Percentiles rank a stretch among this genome's conserved stretches.
Evolutionary conservation across 768 basidiomycete genomes (phyloP).

Genomic region (Tylopilus intermedius): DNA sequence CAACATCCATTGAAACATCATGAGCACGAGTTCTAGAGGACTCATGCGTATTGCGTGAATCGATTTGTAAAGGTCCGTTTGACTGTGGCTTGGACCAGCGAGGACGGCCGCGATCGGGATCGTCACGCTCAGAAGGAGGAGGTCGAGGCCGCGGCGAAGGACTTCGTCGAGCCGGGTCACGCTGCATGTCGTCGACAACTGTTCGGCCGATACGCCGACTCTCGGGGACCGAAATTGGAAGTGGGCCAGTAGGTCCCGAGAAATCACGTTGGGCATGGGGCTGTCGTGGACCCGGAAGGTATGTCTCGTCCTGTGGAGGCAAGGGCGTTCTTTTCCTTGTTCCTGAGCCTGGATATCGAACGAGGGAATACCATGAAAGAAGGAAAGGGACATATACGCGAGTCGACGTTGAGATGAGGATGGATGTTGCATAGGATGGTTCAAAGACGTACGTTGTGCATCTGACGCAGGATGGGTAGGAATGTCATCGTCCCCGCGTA

Average conservation of each 20-base stretch:
- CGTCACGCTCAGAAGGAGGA: conserved; percentile 9
- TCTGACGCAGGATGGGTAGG: conserved; percentile 23
- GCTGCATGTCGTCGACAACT: not conserved
- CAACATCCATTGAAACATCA: conserved; percentile 26
- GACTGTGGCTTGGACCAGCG: conserved; percentile 12
- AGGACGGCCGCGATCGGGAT: conserved; percentile 14
- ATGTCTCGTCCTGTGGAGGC: conserved; percentile 33
- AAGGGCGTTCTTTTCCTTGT: conserved; percentile 35
- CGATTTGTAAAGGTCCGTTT: conserved; percentile 10
- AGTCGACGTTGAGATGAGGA: conserved; percentile 27
- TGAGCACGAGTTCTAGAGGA: conserved; percentile 19
- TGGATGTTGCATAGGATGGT: conserved; percentile 25
- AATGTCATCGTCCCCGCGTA: conserved; percentile 18
- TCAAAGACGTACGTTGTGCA: conserved; percentile 36
- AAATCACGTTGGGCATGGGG: conserved; percentile 11
- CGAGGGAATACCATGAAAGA: conserved; percentile 16
- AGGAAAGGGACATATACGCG: conserved; percentile 18
- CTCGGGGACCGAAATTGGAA: conserved; percentile 6
- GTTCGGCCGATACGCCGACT: conserved; percentile 4
- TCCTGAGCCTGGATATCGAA: conserved; percentile 25
- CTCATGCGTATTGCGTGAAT: conserved; percentile 17
- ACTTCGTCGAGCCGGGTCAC: conserved; percentile 12
- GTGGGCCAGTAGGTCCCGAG: conserved; percentile 1
- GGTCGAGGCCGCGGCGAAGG: conserved; percentile 8
- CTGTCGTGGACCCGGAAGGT: conserved; percentile 20